A percentile compares a stretch with the other conserved stretches of the same genome.
Conservation (phyloP, 768 basidiomycete genomes). For the Kwoniella dejecticola region DNA sequence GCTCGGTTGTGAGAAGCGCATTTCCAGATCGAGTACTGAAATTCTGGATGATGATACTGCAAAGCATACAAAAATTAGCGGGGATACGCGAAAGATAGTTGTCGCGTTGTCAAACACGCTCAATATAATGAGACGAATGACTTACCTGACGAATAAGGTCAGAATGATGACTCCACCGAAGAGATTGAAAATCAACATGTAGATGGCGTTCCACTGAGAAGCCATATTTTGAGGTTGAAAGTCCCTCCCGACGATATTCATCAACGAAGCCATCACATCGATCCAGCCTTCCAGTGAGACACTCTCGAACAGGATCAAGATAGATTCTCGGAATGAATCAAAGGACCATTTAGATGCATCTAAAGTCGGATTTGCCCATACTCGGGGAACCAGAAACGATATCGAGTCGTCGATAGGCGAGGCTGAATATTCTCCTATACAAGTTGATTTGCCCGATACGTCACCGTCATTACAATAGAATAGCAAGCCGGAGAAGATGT, state of each 20-base stretch:
- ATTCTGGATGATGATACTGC: constrained; percentile 91
- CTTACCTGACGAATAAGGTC: constrained; percentile 85
- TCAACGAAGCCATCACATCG: constrained; percentile 82
- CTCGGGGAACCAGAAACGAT: constrained; percentile 72
- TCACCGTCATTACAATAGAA: constrained; percentile 77
- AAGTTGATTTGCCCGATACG: constrained; percentile 64
- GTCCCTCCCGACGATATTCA: constrained; percentile 71
- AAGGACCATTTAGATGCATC: constrained; percentile 76
- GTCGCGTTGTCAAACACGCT: constrained; percentile 4
- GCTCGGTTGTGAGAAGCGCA: constrained; percentile 80
- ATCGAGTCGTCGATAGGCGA: constrained; percentile 64
- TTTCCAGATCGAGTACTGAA: constrained; percentile 84
- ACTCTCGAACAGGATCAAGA: constrained; percentile 93
- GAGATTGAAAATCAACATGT: constrained; percentile 87
- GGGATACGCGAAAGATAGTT: no score
- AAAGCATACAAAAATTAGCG: no score
- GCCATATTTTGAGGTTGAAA: constrained; percentile 72
- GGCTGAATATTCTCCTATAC: constrained; percentile 69
- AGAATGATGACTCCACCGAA: constrained; percentile 86
- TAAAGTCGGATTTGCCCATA: constrained; percentile 78
- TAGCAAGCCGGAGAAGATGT: constrained; percentile 84
- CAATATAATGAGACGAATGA: constrained; percentile 8
- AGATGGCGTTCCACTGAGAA: constrained; percentile 80
- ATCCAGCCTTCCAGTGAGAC: constrained; percentile 96
- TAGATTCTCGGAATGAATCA: constrained; percentile 76